Base-by-base conservation (phyloP, 306 rosid species). In the Malus sylvestris region DNA sequence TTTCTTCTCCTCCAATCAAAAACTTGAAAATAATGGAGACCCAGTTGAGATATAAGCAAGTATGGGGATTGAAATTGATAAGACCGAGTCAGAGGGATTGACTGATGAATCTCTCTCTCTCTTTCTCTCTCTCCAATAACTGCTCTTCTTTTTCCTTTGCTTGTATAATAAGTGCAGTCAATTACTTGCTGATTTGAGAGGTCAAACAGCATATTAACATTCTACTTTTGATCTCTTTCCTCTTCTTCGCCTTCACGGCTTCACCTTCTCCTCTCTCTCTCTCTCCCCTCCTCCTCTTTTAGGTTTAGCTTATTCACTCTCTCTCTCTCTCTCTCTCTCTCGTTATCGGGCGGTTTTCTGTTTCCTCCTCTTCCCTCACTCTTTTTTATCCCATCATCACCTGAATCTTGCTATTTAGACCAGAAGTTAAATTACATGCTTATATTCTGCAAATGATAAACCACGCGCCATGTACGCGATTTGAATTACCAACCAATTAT, bases 371-470 rank as follows among this genome's bases (percentile, higher is more conserved):
- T 70, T 80, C 27, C 18, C 40, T 19, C 5, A 14, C 16, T 49
- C 4, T 64, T 69, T 77, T 73, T 49, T 38, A 55, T 74, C 78
- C 38, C 79, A 62, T 80, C 71, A 66, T 79, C 66, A 76, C 77
- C 80, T 69, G 73, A 80, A 68, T 85, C 81, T 73, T 27, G 16
- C 87, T 59, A 80, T 70, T 81, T 33, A 61, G 79, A 82, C 83
- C 83, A 76, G 40, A 19, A 25, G 35, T 73, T 59, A 74, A 66
- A 73, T 69, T 18, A 51, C 44, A 45, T 55, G 77, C 60, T 18
- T 53, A 22, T 42, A 69, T 32, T 30, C 42, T 11, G 20, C 2
- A 9, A 32, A 16, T 1, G 11, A 25, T 57, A 16, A 0, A 3
- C 35, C 75, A 87, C 87, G 80, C 79, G 79, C 74, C 5, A 0